Conservation (phyloP, 306 rosid genomes). For the Cucumis melo region DNA sequence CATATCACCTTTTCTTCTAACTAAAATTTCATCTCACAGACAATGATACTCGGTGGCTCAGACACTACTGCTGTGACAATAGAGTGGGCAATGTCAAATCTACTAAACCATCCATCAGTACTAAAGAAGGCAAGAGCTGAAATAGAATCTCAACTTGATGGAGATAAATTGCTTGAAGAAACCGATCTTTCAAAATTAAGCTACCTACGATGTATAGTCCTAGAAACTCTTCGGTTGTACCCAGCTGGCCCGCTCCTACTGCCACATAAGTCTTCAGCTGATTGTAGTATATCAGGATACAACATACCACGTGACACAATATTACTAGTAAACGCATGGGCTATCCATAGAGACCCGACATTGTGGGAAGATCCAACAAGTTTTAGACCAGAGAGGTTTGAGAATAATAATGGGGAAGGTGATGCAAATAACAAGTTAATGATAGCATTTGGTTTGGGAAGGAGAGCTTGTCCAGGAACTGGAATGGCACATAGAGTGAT, state of each 20-base stretch:
- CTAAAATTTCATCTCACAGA: not conserved
- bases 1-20: not conserved
- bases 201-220: slow-evolving; percentile 27
- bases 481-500: not conserved
- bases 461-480: not conserved
- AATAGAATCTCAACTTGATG: slow-evolving; percentile 15
- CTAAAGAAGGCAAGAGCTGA: slow-evolving; percentile 28
- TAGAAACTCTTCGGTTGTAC: slow-evolving; percentile 21
- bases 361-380: slow-evolving; percentile 10
- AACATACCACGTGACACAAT: slow-evolving; percentile 13
- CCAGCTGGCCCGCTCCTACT: slow-evolving; percentile 20
- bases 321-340: slow-evolving; percentile 37
- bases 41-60: slow-evolving; percentile 28
- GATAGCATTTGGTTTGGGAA: slow-evolving; percentile 1
- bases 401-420: not conserved
- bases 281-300: slow-evolving; percentile 21
- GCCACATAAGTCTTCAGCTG: slow-evolving; percentile 26
- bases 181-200: slow-evolving; percentile 17
- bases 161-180: slow-evolving; percentile 8
- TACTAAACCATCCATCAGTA: slow-evolving; percentile 36
- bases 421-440: not conserved
- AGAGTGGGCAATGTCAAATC: slow-evolving; percentile 56
- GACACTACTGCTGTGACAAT: slow-evolving; percentile 34
- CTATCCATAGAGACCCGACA: slow-evolving; percentile 22
- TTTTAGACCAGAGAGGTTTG: slow-evolving; percentile 21